phyloP scores from a whole-genome alignment of 805 yeast genomes.

The Tetrapisispora namnaoensis region DNA sequence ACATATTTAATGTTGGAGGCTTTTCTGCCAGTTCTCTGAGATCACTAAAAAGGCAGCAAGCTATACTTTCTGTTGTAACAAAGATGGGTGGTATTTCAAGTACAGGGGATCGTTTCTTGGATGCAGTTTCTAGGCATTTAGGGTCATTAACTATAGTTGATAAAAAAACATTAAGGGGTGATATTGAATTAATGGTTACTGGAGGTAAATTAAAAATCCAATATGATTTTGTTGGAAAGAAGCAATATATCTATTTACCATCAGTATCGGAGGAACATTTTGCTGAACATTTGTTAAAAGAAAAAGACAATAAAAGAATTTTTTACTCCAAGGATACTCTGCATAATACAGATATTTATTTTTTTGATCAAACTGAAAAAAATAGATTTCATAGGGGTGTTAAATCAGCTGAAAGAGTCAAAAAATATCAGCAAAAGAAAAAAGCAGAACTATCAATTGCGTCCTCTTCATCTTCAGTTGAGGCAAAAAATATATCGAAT shows the following conservation, averaged over 20 bases:
- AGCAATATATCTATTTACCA: slow-evolving; percentile 20
- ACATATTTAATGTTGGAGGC: slow-evolving; percentile 22
- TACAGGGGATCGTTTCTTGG: slow-evolving; percentile 34
- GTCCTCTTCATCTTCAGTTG: not conserved
- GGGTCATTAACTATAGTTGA: slow-evolving; percentile 38
- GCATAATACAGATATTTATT: slow-evolving; percentile 26
- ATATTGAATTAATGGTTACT: slow-evolving; percentile 27
- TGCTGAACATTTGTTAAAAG: slow-evolving; percentile 13
- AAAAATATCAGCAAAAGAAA: slow-evolving; percentile 17
- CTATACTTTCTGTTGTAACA: slow-evolving; percentile 34
- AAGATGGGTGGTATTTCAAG: slow-evolving; percentile 39
- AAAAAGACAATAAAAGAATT: slow-evolving; percentile 21
- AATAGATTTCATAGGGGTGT: slow-evolving; percentile 22
- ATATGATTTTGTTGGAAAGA: slow-evolving; percentile 13
- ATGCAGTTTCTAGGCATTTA: slow-evolving; percentile 33
- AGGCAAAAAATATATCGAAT: slow-evolving; percentile 1
- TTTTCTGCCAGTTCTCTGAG: slow-evolving; percentile 36
- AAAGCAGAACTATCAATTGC: not conserved
- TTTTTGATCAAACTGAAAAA: slow-evolving; percentile 26
- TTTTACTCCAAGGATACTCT: slow-evolving; percentile 18
- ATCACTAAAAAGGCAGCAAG: slow-evolving; percentile 35
- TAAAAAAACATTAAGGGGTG: slow-evolving; percentile 42
- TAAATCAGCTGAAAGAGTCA: slow-evolving; percentile 26
- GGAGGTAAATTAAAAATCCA: slow-evolving; percentile 14
- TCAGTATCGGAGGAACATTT: slow-evolving; percentile 12